Evolutionary conservation across 148 eudicot genomes (phyloP).

Genomic region (Arctostaphylos glauca): DNA sequence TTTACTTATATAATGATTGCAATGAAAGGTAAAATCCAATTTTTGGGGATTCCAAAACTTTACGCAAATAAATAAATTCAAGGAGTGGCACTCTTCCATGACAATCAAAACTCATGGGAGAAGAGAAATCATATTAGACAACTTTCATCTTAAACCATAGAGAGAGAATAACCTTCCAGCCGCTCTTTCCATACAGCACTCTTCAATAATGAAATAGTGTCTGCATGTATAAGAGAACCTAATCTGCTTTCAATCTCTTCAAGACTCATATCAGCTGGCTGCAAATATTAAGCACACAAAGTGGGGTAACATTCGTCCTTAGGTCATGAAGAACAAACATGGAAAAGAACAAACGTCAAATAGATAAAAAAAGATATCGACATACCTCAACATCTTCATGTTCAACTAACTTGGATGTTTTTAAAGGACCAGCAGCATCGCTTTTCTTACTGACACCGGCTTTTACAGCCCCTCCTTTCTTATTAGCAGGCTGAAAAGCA

Average conservation of each 20-base stretch:
- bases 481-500: slow-evolving; percentile 56
- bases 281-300: slow-evolving; percentile 31
- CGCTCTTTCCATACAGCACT: slow-evolving; percentile 98
- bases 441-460: slow-evolving; percentile 59
- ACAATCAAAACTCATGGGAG: not conserved
- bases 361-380: not conserved
- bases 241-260: slow-evolving; percentile 92
- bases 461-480: slow-evolving; percentile 66
- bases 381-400: slow-evolving; percentile 94
- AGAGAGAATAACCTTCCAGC: slow-evolving; percentile 71
- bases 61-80: not conserved
- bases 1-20: too few species aligned
- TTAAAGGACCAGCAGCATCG: slow-evolving; percentile 59
- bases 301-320: not conserved
- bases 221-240: slow-evolving; percentile 73
- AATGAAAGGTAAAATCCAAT: too few species aligned
- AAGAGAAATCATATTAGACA: not conserved
- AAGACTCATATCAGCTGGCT: slow-evolving; percentile 96
- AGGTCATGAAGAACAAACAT: not conserved
- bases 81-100: not conserved
- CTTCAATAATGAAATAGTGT: slow-evolving; percentile 75
- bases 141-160: not conserved
- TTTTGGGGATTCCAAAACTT: too few species aligned
- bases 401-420: slow-evolving; percentile 58
- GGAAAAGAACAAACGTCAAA: not conserved